A percentile compares a stretch with the other conserved stretches of the same genome.
phyloP scores from a whole-genome alignment of 2,329 filamentous ascomycete genomes.

The Corinectria fuckeliana region DNA sequence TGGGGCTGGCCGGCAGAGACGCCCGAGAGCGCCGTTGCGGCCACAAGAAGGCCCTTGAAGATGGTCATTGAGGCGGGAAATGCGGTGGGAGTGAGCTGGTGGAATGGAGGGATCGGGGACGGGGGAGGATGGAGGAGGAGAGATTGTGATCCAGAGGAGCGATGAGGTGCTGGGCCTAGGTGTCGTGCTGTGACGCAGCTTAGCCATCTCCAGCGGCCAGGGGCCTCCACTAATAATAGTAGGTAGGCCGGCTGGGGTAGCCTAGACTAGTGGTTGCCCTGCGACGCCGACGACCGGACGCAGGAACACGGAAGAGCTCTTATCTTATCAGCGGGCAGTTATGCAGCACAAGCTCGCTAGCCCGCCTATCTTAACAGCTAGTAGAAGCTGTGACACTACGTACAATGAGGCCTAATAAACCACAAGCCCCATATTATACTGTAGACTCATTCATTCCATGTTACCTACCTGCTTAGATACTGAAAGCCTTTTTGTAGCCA shows the following conservation, averaged over 20 bases:
- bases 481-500: too few relatives aligned
- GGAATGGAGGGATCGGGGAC: neutral
- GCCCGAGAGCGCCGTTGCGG: slow-evolving; percentile 37
- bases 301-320: slow-evolving; percentile 13
- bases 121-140: neutral
- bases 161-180: slow-evolving; percentile 12
- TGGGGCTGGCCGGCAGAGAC: slow-evolving; percentile 36
- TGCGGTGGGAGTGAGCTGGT: neutral
- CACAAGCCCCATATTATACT: too few relatives aligned
- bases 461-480: too few relatives aligned
- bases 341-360: too few relatives aligned
- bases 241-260: too few relatives aligned
- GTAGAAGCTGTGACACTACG: too few relatives aligned
- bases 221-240: too few relatives aligned
- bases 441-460: too few relatives aligned
- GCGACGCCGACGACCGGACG: slow-evolving; percentile 4
- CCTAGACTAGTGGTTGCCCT: slow-evolving; percentile 6
- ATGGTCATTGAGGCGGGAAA: slow-evolving; percentile 26
- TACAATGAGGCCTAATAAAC: too few relatives aligned
- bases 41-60: slow-evolving; percentile 35
- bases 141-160: slow-evolving; percentile 9
- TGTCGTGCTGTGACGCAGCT: neutral
- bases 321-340: slow-evolving; percentile 26
- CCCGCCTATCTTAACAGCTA: too few relatives aligned
- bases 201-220: neutral